Percentiles rank a stretch among this genome's conserved stretches.
phyloP scores from a whole-genome alignment of 2,329 filamentous ascomycete species.

The Talaromyces atroroseus region DNA sequence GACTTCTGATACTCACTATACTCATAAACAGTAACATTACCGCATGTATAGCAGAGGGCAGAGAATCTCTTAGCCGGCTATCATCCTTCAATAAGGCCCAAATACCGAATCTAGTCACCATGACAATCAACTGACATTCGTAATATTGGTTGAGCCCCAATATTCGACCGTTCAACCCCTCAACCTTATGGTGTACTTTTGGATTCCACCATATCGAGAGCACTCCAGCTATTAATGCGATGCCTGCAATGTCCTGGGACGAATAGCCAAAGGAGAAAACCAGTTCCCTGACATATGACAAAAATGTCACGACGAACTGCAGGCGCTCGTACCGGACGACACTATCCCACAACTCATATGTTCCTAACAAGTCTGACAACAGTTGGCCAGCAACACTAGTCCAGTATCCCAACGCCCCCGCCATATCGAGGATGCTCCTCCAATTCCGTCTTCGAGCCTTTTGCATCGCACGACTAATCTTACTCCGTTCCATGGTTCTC shows the following conservation, averaged over 20 bases:
- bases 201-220: conserved; percentile 48
- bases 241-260: conserved; percentile 26
- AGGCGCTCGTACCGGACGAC: conserved; percentile 12
- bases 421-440: conserved; percentile 39
- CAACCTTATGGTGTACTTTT: conserved; percentile 39
- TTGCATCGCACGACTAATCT: conserved; percentile 29
- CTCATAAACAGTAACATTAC: conserved; percentile 37
- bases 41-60: conserved; percentile 33
- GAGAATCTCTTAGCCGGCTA: conserved; percentile 25
- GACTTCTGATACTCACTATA: conserved; percentile 25
- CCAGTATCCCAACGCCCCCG: conserved; percentile 41
- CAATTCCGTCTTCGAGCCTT: conserved; percentile 35
- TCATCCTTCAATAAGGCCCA: conserved; percentile 41
- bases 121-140: conserved; percentile 40
- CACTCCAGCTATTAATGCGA: conserved; percentile 38
- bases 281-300: conserved; percentile 20
- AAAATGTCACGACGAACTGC: conserved; percentile 17
- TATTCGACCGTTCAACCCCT: conserved; percentile 37
- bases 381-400: conserved; percentile 40
- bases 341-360: conserved; percentile 20
- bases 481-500: conserved; percentile 64
- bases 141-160: conserved; percentile 43
- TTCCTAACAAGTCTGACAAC: conserved; percentile 36
- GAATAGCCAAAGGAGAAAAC: conserved; percentile 19
- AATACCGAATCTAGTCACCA: conserved; percentile 39